A percentile compares a stretch with the other conserved stretches of the same genome.
Evolutionary conservation across 768 basidiomycete species (phyloP).

Genomic region (Antrodiella citrinella): DNA sequence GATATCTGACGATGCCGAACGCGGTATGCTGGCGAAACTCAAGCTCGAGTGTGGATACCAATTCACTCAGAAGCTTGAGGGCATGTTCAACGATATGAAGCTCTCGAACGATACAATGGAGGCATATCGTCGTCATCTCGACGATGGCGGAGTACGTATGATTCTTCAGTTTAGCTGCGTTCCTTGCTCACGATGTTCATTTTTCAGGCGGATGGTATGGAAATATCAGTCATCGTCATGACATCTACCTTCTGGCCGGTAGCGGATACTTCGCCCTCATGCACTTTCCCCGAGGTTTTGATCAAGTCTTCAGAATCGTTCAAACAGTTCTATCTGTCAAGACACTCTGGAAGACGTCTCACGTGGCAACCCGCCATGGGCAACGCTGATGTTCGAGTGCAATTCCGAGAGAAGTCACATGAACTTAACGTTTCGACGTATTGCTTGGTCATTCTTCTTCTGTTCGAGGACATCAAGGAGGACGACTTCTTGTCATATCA

Average conservation of each 20-base stretch:
- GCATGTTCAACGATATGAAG: constrained; percentile 98
- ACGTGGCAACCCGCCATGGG: constrained; percentile 91
- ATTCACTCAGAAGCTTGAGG: constrained; percentile 96
- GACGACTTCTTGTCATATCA: constrained; percentile 70
- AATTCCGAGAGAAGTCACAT: constrained; percentile 73
- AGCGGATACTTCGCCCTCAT: constrained; percentile 53
- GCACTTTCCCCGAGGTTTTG: constrained; percentile 61
- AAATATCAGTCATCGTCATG: constrained; percentile 86
- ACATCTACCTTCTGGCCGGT: constrained; percentile 97
- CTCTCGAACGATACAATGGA: constrained; percentile 76
- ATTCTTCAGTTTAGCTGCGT: neutral
- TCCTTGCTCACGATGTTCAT: constrained; percentile 1
- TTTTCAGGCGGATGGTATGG: constrained; percentile 60
- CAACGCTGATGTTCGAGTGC: constrained; percentile 78
- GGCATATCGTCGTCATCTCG: constrained; percentile 58
- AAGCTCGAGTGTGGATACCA: constrained; percentile 95
- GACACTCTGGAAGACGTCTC: constrained; percentile 83
- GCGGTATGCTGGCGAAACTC: constrained; percentile 93
- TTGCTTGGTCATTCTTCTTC: constrained; percentile 76
- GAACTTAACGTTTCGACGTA: constrained; percentile 92
- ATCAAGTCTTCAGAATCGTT: constrained; percentile 64
- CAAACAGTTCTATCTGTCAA: constrained; percentile 81
- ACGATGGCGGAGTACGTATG: constrained; percentile 50
- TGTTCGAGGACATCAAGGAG: constrained; percentile 69
- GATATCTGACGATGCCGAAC: constrained; percentile 95